phyloP scores from a whole-genome alignment of 73 alveolate species.

The Stentor roeselii region DNA sequence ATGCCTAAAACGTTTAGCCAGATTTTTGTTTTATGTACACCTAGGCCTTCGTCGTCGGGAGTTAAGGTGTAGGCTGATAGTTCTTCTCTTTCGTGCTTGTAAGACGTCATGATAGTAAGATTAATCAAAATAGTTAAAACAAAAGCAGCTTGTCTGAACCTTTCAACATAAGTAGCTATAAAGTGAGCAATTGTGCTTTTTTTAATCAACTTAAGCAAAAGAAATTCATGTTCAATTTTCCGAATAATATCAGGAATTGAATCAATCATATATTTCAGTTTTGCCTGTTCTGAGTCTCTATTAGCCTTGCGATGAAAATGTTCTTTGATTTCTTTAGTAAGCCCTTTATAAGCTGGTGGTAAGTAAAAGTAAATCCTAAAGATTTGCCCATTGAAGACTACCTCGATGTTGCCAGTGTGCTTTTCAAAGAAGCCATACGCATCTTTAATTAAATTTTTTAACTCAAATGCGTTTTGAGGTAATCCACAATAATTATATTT shows the following conservation, averaged over 20 bases:
- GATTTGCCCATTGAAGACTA: conserved; percentile 44
- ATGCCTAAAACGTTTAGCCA: conserved; percentile 39
- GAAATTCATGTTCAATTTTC: conserved; percentile 87
- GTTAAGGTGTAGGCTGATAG: conserved; percentile 28
- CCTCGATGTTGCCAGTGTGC: conserved; percentile 53
- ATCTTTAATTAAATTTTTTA: conserved; percentile 18
- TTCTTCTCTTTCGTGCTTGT: conserved; percentile 24
- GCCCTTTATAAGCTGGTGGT: conserved; percentile 40
- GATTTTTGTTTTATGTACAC: conserved; percentile 22
- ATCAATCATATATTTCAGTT: conserved; percentile 29
- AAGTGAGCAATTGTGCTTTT: conserved; percentile 53
- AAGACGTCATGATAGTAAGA: conserved; percentile 63
- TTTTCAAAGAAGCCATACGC: conserved; percentile 44
- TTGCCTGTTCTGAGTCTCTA: conserved; percentile 53
- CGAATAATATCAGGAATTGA: conserved; percentile 29
- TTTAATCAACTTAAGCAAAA: conserved; percentile 55
- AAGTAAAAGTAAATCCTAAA: conserved; percentile 44
- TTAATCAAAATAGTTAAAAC: conserved; percentile 61
- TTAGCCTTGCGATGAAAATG: conserved; percentile 45
- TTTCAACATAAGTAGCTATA: conserved; percentile 59
- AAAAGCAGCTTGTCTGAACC: conserved; percentile 79
- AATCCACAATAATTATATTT: conserved; percentile 18
- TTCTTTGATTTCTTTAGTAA: conserved; percentile 48
- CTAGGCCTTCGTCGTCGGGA: conserved; percentile 26
- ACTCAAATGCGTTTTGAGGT: neutral